Conservation (phyloP, 371 early-diverging fungal species). For the Rhizomucor miehei region DNA sequence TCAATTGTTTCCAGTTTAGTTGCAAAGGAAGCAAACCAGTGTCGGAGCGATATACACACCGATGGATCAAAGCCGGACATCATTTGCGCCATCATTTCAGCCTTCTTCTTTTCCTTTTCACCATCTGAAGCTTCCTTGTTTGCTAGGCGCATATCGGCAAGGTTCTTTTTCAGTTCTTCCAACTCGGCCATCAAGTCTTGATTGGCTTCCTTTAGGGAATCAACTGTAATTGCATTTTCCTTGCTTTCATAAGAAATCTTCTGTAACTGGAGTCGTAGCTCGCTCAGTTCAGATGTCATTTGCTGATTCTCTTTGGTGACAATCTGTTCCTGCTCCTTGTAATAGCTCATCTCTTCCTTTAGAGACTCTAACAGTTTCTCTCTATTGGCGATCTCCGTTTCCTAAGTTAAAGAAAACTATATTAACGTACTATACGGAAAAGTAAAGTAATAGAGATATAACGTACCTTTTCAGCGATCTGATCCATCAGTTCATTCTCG, state of each 20-base stretch:
- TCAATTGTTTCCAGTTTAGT: background rate
- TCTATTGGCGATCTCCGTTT: constrained; percentile 59
- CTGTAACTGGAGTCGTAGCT: constrained; percentile 79
- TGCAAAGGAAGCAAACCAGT: background rate
- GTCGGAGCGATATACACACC: constrained; percentile 31
- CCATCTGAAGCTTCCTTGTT: constrained; percentile 50
- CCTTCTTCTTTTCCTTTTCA: constrained; percentile 76
- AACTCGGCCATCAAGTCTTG: constrained; percentile 67
- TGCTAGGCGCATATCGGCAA: constrained; percentile 29
- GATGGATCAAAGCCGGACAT: constrained; percentile 83
- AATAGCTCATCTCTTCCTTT: constrained; percentile 61
- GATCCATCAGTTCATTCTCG: constrained; percentile 92
- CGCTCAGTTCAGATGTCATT: constrained; percentile 64
- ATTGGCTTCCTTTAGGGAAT: constrained; percentile 84
- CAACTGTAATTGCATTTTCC: constrained; percentile 80
- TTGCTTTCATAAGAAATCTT: constrained; percentile 84
- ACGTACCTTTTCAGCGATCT: constrained; percentile 75
- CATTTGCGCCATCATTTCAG: constrained; percentile 83
- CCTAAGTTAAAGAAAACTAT: constrained; percentile 20
- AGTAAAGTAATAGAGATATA: background rate
- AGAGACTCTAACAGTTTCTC: constrained; percentile 56
- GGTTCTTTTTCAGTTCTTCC: constrained; percentile 67
- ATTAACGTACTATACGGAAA: background rate
- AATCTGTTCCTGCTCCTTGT: constrained; percentile 57
- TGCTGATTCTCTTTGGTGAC: constrained; percentile 71